phyloP scores from a whole-genome alignment of 352 stramenopile genomes.

The Phytophthora crassamura region DNA sequence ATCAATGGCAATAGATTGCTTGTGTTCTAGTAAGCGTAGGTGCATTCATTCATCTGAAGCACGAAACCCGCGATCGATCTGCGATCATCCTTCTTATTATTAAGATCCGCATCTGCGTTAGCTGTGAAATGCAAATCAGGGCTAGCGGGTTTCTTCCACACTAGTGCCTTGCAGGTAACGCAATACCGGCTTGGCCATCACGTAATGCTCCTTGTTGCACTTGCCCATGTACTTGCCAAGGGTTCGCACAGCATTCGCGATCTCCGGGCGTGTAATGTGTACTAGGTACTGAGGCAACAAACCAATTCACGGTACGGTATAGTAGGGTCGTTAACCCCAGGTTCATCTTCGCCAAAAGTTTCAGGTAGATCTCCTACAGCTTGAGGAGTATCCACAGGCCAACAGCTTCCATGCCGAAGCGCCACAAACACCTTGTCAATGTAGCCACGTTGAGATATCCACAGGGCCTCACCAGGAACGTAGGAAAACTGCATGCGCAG shows the following conservation, averaged over 20 bases:
- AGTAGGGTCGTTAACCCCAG: conserved; percentile 7
- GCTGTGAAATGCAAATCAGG: too few relatives aligned
- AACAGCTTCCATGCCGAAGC: conserved; percentile 10
- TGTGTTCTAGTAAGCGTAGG: conserved; percentile 13
- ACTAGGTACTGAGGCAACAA: conserved; percentile 15
- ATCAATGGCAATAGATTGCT: conserved; percentile 6
- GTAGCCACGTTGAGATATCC: conserved; percentile 4
- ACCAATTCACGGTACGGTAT: conserved; percentile 8
- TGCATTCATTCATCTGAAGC: conserved; percentile 20
- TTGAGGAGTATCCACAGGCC: conserved; percentile 11
- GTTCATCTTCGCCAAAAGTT: not conserved
- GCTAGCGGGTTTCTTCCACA: conserved; percentile 17
- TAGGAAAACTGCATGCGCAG: not conserved
- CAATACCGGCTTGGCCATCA: conserved; percentile 11
- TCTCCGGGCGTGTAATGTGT: not conserved
- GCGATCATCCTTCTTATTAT: conserved; percentile 7
- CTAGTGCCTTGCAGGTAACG: conserved; percentile 8
- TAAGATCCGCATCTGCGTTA: not conserved
- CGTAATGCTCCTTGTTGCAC: conserved; percentile 13
- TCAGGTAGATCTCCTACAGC: not conserved
- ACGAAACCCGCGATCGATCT: conserved; percentile 9
- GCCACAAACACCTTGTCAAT: conserved; percentile 11
- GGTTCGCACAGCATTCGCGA: conserved; percentile 7
- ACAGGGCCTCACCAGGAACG: not conserved
- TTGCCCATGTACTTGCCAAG: conserved; percentile 15